Evolutionary conservation across 2,329 filamentous ascomycete species (phyloP), one percentile per base, ranked within the genome.

Genomic region (Boeremia exigua): DNA sequence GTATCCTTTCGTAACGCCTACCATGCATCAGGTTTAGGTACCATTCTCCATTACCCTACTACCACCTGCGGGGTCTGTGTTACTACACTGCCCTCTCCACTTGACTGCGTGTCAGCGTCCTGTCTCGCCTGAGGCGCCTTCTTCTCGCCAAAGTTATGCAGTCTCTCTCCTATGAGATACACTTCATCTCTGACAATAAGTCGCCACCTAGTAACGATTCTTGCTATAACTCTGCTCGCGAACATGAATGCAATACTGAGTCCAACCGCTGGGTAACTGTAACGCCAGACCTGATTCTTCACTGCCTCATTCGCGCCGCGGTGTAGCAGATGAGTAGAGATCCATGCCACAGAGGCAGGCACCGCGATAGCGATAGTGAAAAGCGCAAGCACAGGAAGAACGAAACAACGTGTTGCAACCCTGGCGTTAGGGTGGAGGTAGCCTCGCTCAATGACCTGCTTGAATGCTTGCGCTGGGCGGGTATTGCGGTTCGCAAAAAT

Each of bases 81-180:
- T n/a, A 7, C 37, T 6, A 30, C 25, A 33, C 29, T 34, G 19
- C 30, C 14, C 5, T 25, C 25, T 29, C 23, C 15, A 15, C 12
- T 19, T 7, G 42, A 38, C 34, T 51, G 53, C n/a, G 36, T 32
- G 5, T 36, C 32, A 25, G 17, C 4, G 11, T 51, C 53, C 4
- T 47, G 53, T 12, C 53, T 56, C 9, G 37, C 7, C 7, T 60
- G 58, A 11, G 50, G 54, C 27, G 58, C 64, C 54, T 59, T 70
- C 59, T 56, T 78, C 71, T 89, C 88, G 2, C 92, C 91, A 77
- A 97, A 96, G 75, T 99, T 99, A 78, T 99, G 96, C 69, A 99
- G 77, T 56, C 93, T 81, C 78, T 99, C 94, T 2, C 95, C 95
- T 70, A 98, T 95, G 39, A 99, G 80, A 74, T 99, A 99, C 0